Base-by-base conservation (phyloP, 1,284 basidiomycete species). In the Trichosporon ovoides region DNA sequence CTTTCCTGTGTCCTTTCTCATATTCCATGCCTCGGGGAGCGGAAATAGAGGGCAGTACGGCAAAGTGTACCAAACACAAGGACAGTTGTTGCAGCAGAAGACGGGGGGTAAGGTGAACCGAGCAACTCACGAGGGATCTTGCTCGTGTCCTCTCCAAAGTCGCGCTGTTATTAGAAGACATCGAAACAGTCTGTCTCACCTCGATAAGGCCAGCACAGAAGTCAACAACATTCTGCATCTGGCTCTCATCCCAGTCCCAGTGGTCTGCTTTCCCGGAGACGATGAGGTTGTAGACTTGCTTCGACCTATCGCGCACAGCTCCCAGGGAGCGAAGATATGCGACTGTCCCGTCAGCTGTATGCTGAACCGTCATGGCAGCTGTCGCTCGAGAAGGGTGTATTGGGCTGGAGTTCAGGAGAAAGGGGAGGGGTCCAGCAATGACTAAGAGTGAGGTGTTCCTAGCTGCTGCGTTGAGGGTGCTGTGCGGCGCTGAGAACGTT, bases 131-230 rank as follows among this genome's bases (percentile, higher is more conserved):
- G 73, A 53, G 70, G 69, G 35, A 71, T 71, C 56, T 81, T 80
- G 37, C 80, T 77, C 65, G 86, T 88, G 70, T 87, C 79, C 1
- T 81, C 80, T 3, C 87, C 87, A 75, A 88, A 96, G 77, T 95
- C 91, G 56, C 90, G 84, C 87, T 92, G 61, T 11, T 51, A 9
- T 52, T 54, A 52, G 52, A 20, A 38, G 43, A 18, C 38, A 13
- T 28, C 22, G 35, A 12, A 20, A n/a, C 16, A 14, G 62, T 60
- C 74, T 24, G 57, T 86, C 71, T 54, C 61, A 80, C 91, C 78
- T 86, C 80, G 64, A 98, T 93, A 66, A 97, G 87, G 31, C 81
- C 78, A 19, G 85, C 80, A 71, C 92, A 96, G 77, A 88, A 96
- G 20, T 83, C 83, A n/a, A 88, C 85, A 2, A 89, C 88, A 20